Percentiles rank a stretch among this genome's conserved stretches.
These are phyloP conservation scores for Spergularia bocconei DNA, from an alignment of 148 eudicot species.

Conservation along the genomic window DNA sequence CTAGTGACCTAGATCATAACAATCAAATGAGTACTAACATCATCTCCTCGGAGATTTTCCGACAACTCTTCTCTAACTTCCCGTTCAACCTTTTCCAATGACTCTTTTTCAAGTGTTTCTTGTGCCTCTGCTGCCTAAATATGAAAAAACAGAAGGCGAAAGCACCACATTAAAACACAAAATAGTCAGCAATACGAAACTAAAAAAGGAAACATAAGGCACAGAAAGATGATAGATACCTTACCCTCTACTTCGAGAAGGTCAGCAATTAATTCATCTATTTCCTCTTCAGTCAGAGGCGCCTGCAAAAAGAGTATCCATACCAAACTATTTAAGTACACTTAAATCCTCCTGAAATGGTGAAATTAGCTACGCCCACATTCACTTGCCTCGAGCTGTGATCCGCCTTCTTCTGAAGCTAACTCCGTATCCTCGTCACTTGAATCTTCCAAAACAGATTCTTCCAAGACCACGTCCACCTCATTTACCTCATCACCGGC, in stretches of 20 bases:
- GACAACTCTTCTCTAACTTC: constrained; percentile 86
- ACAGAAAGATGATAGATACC: constrained; percentile 35
- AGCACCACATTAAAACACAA: constrained; percentile 3
- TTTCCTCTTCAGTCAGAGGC: constrained; percentile 75
- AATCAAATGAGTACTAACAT: constrained; percentile 40
- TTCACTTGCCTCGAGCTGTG: constrained; percentile 52
- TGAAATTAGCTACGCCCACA: not conserved
- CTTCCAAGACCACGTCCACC: constrained; percentile 35
- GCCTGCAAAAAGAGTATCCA: constrained; percentile 37
- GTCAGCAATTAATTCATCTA: constrained; percentile 75
- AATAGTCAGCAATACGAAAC: not conserved
- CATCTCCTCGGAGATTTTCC: constrained; percentile 60
- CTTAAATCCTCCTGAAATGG: constrained; percentile 1
- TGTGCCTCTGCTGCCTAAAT: constrained; percentile 98
- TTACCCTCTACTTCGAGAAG: constrained; percentile 86
- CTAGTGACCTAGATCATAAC: not conserved
- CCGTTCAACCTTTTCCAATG: constrained; percentile 71
- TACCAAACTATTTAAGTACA: not conserved
- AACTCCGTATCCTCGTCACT: constrained; percentile 42
- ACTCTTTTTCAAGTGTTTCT: constrained; percentile 93
- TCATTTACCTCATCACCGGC: constrained; percentile 37
- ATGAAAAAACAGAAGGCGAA: constrained; percentile 21
- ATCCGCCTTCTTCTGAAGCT: constrained; percentile 34
- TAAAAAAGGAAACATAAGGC: not conserved
- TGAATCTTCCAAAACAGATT: constrained; percentile 36